phyloP scores from a whole-genome alignment of 306 rosid genomes.

The Malus sieversii region DNA sequence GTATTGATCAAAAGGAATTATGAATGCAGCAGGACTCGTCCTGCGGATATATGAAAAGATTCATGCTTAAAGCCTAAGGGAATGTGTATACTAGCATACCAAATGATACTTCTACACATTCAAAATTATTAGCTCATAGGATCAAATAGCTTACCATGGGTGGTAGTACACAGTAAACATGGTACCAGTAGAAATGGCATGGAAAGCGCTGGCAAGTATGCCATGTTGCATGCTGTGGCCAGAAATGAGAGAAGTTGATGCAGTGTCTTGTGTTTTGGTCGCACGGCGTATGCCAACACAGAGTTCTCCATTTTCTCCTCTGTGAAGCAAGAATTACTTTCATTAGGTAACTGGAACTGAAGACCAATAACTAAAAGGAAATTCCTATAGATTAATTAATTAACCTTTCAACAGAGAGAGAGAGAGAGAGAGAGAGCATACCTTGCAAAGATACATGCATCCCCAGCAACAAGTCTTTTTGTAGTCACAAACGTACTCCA shows the following conservation, averaged over 20 bases:
- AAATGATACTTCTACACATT: neutral
- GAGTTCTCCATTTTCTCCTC: conserved; percentile 54
- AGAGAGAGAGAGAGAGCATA: conserved; percentile 7
- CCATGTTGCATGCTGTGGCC: conserved; percentile 56
- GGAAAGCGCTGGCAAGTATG: conserved; percentile 39
- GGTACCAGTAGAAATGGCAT: conserved; percentile 42
- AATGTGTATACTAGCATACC: neutral
- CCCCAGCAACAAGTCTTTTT: conserved; percentile 62
- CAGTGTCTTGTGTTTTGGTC: conserved; percentile 10
- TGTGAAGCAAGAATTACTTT: conserved; percentile 17
- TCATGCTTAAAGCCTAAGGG: neutral
- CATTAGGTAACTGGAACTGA: neutral
- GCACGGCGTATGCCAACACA: conserved; percentile 50
- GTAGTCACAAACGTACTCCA: conserved; percentile 64
- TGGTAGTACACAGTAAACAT: conserved; percentile 47
- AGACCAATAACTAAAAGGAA: neutral
- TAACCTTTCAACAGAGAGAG: neutral
- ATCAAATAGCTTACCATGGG: conserved; percentile 53
- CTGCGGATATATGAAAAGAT: conserved; percentile 35
- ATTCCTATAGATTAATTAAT: neutral
- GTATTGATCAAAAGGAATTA: conserved; percentile 40
- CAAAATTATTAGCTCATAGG: neutral
- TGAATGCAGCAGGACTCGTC: conserved; percentile 44
- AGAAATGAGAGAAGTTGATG: conserved; percentile 36
- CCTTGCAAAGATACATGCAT: conserved; percentile 57